Evolutionary conservation across 805 yeast species (phyloP), one percentile per base, ranked within the genome.

Genomic region (Monosporozyma servazzii): DNA sequence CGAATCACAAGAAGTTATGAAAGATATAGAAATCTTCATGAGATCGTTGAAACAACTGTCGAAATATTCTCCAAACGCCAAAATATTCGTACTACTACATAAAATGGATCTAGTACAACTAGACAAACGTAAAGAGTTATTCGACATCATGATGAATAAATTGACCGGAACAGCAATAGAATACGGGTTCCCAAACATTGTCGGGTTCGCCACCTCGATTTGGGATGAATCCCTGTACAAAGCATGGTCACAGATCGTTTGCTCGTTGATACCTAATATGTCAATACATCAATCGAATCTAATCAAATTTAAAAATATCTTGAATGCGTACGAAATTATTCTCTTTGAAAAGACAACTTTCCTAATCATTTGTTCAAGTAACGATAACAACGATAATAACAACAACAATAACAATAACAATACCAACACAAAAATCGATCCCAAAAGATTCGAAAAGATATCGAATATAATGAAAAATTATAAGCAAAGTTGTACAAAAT

Each of bases 241-340:
- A 66, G 99, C 99, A 1, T 93, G 99, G 99, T 87, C 96, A 2
- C 86, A 83, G 48, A 91, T 93, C 53, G 97, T 93, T 36, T 90
- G 98, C 63, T 86, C 96, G 1, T 75, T 93, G 58, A 91, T 93
- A 52, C 97, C 99, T 13, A 91, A 93, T 62, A 90, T 91, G 79
- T 76, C 80, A 39, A 70, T 81, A 15, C 86, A 88, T 62, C 91
- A 91, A 66, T 78, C 78, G 52, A 85, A 87, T 63, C 73, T 93
- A 53, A 70, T 82, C 46, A 82, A 81, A 58, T 79, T 93, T 62
- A 86, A 89, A 56, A 73, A 76, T 23, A 78, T 87, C 17, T 71
- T 89, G 51, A 84, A 85, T 55, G 96, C 96, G 0, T 86, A 85
- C 58, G 98, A 91, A 63, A 88, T 90, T 48, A 88, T 91, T 11